phyloP scores from a whole-genome alignment of 1,139 yeast species.

The Suhomyces terraborum region DNA sequence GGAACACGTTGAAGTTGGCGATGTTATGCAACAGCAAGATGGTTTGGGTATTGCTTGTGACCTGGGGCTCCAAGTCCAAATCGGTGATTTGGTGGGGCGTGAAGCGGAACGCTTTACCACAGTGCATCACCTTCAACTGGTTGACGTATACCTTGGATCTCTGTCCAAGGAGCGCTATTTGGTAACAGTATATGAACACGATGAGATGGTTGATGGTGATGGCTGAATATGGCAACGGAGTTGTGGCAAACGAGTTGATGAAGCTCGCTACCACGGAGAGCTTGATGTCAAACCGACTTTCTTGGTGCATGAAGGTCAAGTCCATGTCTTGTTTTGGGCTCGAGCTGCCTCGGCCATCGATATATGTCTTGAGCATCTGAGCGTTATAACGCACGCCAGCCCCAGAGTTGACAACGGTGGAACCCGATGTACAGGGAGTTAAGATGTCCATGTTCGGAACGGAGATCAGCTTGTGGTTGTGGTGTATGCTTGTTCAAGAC shows the following conservation, averaged over 20 bases:
- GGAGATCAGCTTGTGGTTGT: too few species aligned
- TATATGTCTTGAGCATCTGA: conserved; percentile 17
- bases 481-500: too few species aligned
- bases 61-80: background rate
- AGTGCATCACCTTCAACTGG: conserved; percentile 18
- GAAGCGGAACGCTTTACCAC: conserved; percentile 16
- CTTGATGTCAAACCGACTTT: conserved; percentile 14
- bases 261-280: conserved; percentile 18
- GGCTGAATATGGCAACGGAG: conserved; percentile 7
- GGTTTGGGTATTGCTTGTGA: conserved; percentile 6
- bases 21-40: conserved; percentile 13
- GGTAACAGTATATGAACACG: conserved; percentile 20
- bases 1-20: conserved; percentile 13
- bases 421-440: conserved; percentile 18
- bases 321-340: conserved; percentile 12
- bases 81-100: conserved; percentile 5
- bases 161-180: conserved; percentile 11
- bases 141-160: conserved; percentile 15
- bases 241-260: conserved; percentile 16
- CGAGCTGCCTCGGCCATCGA: conserved; percentile 11
- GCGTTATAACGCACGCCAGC: conserved; percentile 13
- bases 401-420: conserved; percentile 14
- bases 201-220: conserved; percentile 20
- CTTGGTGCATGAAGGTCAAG: conserved; percentile 15
- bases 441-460: conserved; percentile 5